Conservation (phyloP, 805 yeast genomes). For the Isabelozyma pseudorhagii region DNA sequence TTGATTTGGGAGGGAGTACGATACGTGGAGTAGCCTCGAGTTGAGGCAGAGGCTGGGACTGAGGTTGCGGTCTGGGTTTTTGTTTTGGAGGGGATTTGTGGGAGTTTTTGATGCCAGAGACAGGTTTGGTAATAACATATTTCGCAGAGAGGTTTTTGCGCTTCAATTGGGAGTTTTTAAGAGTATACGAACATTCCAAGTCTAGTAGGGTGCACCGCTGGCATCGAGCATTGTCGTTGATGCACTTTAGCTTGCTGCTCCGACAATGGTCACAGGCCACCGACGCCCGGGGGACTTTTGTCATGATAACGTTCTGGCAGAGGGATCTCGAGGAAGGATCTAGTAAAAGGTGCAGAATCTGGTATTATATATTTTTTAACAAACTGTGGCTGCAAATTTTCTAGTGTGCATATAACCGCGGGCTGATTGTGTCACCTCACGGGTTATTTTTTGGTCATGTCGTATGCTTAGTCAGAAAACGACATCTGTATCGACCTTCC, state of each 20-base stretch:
- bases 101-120: neutral
- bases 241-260: constrained; percentile 10
- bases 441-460: neutral
- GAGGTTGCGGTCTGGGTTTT: neutral
- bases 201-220: constrained; percentile 14
- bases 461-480: neutral
- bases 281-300: neutral
- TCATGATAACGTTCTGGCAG: neutral
- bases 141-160: constrained; percentile 8
- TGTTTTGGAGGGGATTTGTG: neutral
- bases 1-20: constrained; percentile 14
- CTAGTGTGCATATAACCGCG: neutral
- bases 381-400: constrained; percentile 1
- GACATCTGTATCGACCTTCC: neutral
- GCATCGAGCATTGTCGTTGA: constrained; percentile 9
- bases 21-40: neutral
- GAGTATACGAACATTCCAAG: constrained; percentile 16
- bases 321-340: no score
- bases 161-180: constrained; percentile 17
- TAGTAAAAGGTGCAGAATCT: no score
- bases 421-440: neutral
- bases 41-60: neutral
- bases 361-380: neutral
- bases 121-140: neutral
- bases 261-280: constrained; percentile 12